A percentile compares a stretch with the other conserved stretches of the same genome.
These are phyloP conservation scores for Boletus huronensis DNA, from an alignment of 768 basidiomycete genomes.

Conservation along the genomic window DNA sequence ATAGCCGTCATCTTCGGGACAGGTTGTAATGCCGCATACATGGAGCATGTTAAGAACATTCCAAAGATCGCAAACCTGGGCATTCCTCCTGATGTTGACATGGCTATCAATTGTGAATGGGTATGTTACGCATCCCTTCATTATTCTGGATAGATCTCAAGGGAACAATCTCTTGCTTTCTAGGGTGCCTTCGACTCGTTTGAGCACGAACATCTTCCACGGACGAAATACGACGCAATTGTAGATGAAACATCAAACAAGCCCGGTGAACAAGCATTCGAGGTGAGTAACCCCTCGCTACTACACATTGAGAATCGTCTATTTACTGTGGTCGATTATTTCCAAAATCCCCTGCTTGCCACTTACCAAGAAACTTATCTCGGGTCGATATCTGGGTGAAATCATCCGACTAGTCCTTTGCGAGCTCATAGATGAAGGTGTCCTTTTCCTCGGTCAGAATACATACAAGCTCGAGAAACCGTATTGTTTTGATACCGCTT, in stretches of 20 bases:
- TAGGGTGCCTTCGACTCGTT: constrained; percentile 98
- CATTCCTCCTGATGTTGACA: constrained; percentile 59
- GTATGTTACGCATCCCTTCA: constrained; percentile 37
- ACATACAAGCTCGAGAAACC: constrained; percentile 97
- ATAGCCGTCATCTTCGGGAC: constrained; percentile 98
- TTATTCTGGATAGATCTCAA: neutral
- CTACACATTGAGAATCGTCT: neutral
- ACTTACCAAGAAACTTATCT: constrained; percentile 77
- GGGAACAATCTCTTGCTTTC: neutral
- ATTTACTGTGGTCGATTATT: neutral
- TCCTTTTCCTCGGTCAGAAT: constrained; percentile 96
- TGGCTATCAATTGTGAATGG: constrained; percentile 99
- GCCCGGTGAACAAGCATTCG: constrained; percentile 91
- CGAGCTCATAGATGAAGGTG: constrained; percentile 95
- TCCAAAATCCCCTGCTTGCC: neutral
- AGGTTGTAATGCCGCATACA: constrained; percentile 97
- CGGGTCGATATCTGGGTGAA: constrained; percentile 94
- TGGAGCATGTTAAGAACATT: constrained; percentile 85
- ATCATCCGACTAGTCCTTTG: constrained; percentile 92
- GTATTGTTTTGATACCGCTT: constrained; percentile 93
- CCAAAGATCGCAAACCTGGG: constrained; percentile 80
- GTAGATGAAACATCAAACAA: constrained; percentile 97
- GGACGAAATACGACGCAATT: constrained; percentile 89
- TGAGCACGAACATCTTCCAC: constrained; percentile 88
- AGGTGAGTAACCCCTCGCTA: constrained; percentile 43